Conservation (phyloP, 2,329 filamentous ascomycete species). For the Aspergillaceae sp. region DNA sequence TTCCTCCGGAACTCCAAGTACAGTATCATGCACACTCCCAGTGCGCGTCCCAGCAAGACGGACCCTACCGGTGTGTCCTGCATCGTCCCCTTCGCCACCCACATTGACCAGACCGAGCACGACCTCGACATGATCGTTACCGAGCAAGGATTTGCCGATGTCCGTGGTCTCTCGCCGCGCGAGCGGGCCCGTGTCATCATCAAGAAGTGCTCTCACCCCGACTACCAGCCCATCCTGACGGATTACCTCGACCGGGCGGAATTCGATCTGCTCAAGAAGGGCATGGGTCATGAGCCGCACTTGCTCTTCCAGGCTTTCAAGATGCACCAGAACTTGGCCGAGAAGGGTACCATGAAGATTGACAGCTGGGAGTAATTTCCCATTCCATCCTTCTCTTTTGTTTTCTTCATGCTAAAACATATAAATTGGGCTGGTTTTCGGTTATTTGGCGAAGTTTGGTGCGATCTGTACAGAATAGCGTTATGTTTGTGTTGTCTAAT, state of each 20-base stretch:
- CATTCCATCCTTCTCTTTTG: not conserved
- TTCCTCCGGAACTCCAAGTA: conserved; percentile 74
- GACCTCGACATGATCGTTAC: conserved; percentile 85
- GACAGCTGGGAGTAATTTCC: conserved; percentile 48
- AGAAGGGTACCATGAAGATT: conserved; percentile 86
- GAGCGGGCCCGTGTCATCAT: conserved; percentile 81
- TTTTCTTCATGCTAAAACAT: not conserved
- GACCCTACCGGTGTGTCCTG: conserved; percentile 75
- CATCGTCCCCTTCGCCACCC: conserved; percentile 90
- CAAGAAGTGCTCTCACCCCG: conserved; percentile 74
- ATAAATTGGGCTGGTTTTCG: too few species aligned
- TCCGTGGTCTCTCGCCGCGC: conserved; percentile 68
- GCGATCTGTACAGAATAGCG: too few species aligned
- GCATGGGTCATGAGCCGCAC: conserved; percentile 85
- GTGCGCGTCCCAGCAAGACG: conserved; percentile 67
- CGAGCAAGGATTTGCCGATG: conserved; percentile 70
- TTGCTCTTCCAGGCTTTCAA: conserved; percentile 79
- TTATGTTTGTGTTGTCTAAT: too few species aligned
- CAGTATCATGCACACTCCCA: conserved; percentile 89
- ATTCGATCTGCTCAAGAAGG: conserved; percentile 74
- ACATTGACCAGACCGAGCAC: conserved; percentile 88
- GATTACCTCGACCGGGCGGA: conserved; percentile 83
- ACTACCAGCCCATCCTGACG: conserved; percentile 71
- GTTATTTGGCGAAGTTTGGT: too few species aligned
- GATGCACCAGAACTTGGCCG: conserved; percentile 73